These are phyloP conservation scores for Liquidambar formosana DNA, from an alignment of 164 flowering plant species.

Conservation along the genomic window DNA sequence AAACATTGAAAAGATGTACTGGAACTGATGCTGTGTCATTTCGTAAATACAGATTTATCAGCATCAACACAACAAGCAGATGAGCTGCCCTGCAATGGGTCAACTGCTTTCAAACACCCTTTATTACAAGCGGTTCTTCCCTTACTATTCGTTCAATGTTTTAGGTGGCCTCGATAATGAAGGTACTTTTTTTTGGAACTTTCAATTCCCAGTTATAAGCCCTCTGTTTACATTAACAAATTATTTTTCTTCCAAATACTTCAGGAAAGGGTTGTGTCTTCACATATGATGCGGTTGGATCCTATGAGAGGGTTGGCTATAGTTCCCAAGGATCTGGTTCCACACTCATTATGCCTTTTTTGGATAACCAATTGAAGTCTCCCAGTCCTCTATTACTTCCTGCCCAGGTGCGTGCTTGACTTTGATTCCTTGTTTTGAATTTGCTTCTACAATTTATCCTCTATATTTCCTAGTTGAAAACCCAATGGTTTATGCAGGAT, in stretches of 20 bases:
- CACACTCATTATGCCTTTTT: constrained; percentile 86
- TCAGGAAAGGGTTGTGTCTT: constrained; percentile 97
- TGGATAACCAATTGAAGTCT: constrained; percentile 94
- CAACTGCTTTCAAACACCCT: constrained; percentile 94
- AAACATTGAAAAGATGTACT: neutral
- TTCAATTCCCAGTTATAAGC: constrained; percentile 1
- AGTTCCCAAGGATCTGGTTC: constrained; percentile 96
- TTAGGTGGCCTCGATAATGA: constrained; percentile 92
- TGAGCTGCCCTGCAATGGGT: constrained; percentile 99
- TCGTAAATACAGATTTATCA: constrained; percentile 63
- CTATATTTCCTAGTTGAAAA: neutral
- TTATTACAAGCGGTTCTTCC: constrained; percentile 98
- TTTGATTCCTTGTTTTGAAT: neutral
- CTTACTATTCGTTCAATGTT: constrained; percentile 94
- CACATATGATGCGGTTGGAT: constrained; percentile 99
- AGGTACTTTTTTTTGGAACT: constrained; percentile 37
- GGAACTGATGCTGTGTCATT: constrained; percentile 3
- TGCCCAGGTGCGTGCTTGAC: constrained; percentile 47
- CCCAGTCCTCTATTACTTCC: constrained; percentile 96
- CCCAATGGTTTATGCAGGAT: constrained; percentile 55
- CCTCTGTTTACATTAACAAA: neutral
- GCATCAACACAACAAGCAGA: constrained; percentile 96
- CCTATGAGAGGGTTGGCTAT: constrained; percentile 96
- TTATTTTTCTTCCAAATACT: constrained; percentile 1
- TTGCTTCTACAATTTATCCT: neutral